A percentile compares a stretch with the other conserved stretches of the same genome.
Conservation (phyloP, 352 stramenopile genomes). For the Globisporangium polare region DNA sequence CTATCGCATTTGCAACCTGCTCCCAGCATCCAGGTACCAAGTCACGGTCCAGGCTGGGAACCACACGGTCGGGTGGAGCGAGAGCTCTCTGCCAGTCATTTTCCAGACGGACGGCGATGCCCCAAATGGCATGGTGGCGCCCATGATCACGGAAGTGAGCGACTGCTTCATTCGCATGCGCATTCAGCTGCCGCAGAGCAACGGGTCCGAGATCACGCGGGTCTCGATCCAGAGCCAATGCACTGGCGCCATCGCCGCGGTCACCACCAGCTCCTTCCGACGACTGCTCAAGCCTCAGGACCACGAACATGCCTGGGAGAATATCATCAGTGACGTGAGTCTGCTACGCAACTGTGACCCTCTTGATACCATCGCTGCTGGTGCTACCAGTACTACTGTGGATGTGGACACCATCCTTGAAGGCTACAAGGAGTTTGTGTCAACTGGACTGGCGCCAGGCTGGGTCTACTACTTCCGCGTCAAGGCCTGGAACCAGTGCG, state of each 20-base stretch:
- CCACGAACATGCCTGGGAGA: constrained; percentile 31
- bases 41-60: constrained; percentile 44
- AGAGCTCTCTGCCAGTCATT: constrained; percentile 13
- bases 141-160: constrained; percentile 30
- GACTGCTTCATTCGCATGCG: constrained; percentile 38
- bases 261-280: constrained; percentile 29
- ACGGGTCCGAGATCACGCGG: constrained; percentile 30
- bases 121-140: constrained; percentile 36
- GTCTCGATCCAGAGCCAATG: constrained; percentile 42
- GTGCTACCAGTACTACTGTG: background rate
- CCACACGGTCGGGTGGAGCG: constrained; percentile 41
- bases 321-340: constrained; percentile 23
- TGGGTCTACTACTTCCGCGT: constrained; percentile 49
- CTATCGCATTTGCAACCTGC: constrained; percentile 32
- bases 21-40: constrained; percentile 40
- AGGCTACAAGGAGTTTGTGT: constrained; percentile 27
- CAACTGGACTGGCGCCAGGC: constrained; percentile 30
- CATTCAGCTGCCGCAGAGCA: constrained; percentile 33
- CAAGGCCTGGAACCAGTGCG: constrained; percentile 39
- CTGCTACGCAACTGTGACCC: constrained; percentile 22
- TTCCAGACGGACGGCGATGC: constrained; percentile 39
- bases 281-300: constrained; percentile 30
- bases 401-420: constrained; percentile 1
- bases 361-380: background rate
- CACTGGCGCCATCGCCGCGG: constrained; percentile 24